A percentile compares a stretch with the other conserved stretches of the same genome.
Conservation (phyloP, 1,284 basidiomycete genomes). For the Microbotryum silenes-acaulis region DNA sequence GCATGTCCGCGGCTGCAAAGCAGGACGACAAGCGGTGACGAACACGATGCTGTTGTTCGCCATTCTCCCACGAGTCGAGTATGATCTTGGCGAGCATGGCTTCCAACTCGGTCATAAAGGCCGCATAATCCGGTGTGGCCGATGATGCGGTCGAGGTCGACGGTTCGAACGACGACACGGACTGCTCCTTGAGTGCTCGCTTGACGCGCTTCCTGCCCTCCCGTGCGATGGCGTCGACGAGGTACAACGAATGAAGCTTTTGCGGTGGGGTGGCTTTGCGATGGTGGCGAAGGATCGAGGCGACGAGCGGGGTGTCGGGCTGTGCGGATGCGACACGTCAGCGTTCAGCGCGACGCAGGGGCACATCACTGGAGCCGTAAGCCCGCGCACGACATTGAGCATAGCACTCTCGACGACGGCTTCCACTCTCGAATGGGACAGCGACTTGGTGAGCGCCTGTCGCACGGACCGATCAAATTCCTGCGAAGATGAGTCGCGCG, state of each 20-base stretch:
- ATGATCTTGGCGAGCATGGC: constrained; percentile 75
- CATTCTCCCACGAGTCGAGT: constrained; percentile 62
- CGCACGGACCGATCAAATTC: too few relatives aligned
- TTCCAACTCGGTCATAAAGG: constrained; percentile 76
- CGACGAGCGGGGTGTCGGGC: constrained; percentile 76
- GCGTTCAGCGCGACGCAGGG: background rate
- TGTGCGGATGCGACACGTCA: constrained; percentile 37
- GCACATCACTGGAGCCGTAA: too few relatives aligned
- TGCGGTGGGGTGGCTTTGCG: constrained; percentile 56
- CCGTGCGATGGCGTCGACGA: constrained; percentile 78
- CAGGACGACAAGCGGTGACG: constrained; percentile 43
- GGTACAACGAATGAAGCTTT: constrained; percentile 78
- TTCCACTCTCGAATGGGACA: background rate
- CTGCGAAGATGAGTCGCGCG: too few relatives aligned
- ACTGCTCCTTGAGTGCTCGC: constrained; percentile 46
- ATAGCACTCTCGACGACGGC: background rate
- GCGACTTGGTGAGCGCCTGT: too few relatives aligned
- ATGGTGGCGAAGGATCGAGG: constrained; percentile 74
- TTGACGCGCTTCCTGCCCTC: constrained; percentile 62
- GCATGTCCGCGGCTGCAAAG: background rate
- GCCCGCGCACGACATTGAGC: background rate
- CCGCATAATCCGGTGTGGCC: constrained; percentile 57
- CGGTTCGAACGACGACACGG: constrained; percentile 3
- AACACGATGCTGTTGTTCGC: constrained; percentile 68
- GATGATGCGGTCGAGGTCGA: background rate